Percentiles rank a stretch among this genome's conserved stretches.
Conservation (phyloP, 345 rosid species). For the Hibiscus mutabilis region DNA sequence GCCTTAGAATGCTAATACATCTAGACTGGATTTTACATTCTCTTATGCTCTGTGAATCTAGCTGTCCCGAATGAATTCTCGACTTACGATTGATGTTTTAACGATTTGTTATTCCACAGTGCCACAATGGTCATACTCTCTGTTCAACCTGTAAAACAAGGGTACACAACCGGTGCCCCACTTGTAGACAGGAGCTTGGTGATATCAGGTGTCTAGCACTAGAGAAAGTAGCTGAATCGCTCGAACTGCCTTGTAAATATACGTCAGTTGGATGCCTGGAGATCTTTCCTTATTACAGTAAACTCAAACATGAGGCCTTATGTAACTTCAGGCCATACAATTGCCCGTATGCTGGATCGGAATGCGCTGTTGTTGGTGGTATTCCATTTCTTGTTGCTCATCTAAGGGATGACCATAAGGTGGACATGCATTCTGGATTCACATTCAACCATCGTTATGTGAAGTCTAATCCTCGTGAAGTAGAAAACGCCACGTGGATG, state of each 20-base stretch:
- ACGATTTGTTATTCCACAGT: not conserved
- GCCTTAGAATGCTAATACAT: too few relatives aligned
- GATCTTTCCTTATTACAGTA: not conserved
- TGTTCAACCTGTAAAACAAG: not conserved
- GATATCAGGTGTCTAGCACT: not conserved
- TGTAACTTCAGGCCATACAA: not conserved
- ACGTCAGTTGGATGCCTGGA: not conserved
- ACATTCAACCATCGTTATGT: not conserved
- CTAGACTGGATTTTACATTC: not conserved
- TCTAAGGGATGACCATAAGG: not conserved
- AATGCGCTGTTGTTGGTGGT: not conserved
- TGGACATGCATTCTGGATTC: not conserved
- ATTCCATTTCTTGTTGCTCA: not conserved
- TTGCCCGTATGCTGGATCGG: not conserved
- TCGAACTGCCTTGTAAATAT: not conserved
- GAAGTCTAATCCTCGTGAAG: not conserved
- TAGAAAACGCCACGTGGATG: not conserved
- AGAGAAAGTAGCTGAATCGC: not conserved
- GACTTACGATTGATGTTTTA: not conserved
- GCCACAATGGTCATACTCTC: not conserved
- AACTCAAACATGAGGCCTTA: not conserved
- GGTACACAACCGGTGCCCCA: not conserved
- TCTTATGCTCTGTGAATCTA: not conserved
- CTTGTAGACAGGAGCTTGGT: not conserved
- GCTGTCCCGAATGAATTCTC: too few relatives aligned